A percentile compares a stretch with the other conserved stretches of the same genome.
phyloP scores from a whole-genome alignment of 306 rosid species.

The Bauhinia variegata region DNA sequence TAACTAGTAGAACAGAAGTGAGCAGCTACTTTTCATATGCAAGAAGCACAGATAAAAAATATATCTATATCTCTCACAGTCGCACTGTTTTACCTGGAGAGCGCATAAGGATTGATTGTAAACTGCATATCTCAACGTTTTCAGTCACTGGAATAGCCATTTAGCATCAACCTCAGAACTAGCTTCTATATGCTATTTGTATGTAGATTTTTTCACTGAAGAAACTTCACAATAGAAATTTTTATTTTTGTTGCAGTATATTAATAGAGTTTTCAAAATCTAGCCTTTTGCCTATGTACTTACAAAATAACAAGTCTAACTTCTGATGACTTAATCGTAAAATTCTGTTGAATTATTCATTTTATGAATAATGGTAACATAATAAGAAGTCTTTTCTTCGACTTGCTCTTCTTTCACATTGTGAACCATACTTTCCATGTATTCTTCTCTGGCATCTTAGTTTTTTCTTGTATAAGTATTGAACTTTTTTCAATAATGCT shows the following conservation, averaged over 20 bases:
- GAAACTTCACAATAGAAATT: too few species aligned
- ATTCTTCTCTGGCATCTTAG: not conserved
- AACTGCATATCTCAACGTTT: not conserved
- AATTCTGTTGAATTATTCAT: too few species aligned
- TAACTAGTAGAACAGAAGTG: not conserved
- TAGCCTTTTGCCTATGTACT: not conserved
- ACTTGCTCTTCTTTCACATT: not conserved
- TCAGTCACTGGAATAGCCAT: too few species aligned
- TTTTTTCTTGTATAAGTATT: not conserved
- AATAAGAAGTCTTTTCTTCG: not conserved
- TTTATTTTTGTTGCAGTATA: conserved; percentile 10
- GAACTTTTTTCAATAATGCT: too few species aligned
- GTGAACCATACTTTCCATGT: too few species aligned
- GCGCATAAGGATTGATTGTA: not conserved
- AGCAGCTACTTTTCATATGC: not conserved
- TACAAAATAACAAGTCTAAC: not conserved
- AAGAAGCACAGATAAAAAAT: not conserved
- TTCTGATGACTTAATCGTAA: too few species aligned
- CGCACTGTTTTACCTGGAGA: conserved; percentile 1
- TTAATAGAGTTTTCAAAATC: not conserved
- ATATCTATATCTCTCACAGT: too few species aligned
- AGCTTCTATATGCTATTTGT: too few species aligned
- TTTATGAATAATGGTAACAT: not conserved
- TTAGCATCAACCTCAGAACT: too few species aligned
- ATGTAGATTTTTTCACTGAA: too few species aligned